Evolutionary conservation across 805 yeast genomes (phyloP).

Genomic region (Myxozyma mucilagina): DNA sequence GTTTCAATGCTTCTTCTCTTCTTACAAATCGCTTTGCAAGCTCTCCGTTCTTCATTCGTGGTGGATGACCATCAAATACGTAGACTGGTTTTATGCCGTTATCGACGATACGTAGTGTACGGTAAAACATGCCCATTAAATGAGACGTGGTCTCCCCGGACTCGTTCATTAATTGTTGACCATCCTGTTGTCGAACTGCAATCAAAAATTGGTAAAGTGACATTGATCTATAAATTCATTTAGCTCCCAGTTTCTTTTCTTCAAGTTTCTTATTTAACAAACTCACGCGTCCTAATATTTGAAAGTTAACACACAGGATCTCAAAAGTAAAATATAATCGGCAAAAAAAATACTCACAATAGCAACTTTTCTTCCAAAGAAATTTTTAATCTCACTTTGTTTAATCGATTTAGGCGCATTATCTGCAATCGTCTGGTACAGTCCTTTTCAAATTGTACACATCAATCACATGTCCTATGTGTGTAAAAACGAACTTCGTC

Average conservation of each 20-base stretch:
- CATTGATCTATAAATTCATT: conserved; percentile 70
- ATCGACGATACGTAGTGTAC: conserved; percentile 86
- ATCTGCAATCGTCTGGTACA: conserved; percentile 82
- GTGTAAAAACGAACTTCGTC: neutral
- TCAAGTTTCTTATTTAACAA: neutral
- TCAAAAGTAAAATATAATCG: neutral
- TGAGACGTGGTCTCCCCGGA: conserved; percentile 93
- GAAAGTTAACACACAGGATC: neutral
- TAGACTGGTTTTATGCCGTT: conserved; percentile 95
- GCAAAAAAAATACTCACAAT: conserved; percentile 51
- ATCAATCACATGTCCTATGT: neutral
- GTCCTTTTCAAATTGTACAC: conserved; percentile 51
- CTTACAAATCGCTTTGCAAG: conserved; percentile 78
- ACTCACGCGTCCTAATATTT: conserved; percentile 37
- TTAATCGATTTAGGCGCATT: conserved; percentile 83
- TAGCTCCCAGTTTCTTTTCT: neutral
- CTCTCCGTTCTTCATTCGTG: conserved; percentile 89
- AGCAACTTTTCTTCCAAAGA: conserved; percentile 95
- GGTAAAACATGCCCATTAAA: conserved; percentile 92
- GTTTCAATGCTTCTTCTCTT: conserved; percentile 79
- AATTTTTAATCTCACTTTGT: conserved; percentile 75
- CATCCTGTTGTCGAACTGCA: conserved; percentile 96
- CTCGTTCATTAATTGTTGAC: conserved; percentile 85
- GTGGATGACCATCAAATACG: conserved; percentile 98
- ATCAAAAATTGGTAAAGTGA: conserved; percentile 91